phyloP scores from a whole-genome alignment of 495 filamentous ascomycete genomes.

The Xylaria nigripes region DNA sequence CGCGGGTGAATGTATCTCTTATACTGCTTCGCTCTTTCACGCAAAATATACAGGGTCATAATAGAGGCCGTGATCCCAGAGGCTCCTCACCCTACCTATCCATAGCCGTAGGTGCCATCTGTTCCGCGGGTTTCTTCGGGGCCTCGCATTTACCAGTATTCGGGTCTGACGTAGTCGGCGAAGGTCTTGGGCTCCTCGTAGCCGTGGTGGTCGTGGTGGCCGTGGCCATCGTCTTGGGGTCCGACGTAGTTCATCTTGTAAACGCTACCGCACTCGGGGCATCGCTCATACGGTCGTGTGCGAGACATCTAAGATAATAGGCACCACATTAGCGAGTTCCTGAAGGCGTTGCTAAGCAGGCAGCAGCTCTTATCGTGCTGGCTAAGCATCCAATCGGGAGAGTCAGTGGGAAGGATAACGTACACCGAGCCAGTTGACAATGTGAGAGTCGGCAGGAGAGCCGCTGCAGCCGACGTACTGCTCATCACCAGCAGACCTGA shows the following conservation, averaged over 20 bases:
- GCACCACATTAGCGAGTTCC: constrained; percentile 10
- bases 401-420: constrained; percentile 20
- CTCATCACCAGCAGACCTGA: constrained; percentile 87
- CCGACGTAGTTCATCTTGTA: constrained; percentile 97
- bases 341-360: neutral
- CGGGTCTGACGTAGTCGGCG: constrained; percentile 82
- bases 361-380: neutral
- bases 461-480: constrained; percentile 97
- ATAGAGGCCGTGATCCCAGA: neutral
- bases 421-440: constrained; percentile 83
- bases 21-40: constrained; percentile 12
- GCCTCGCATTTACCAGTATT: constrained; percentile 61
- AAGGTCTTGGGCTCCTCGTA: constrained; percentile 84
- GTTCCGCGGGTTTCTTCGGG: neutral
- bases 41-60: constrained; percentile 20
- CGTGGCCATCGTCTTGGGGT: constrained; percentile 58
- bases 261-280: constrained; percentile 89
- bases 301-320: constrained; percentile 58
- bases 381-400: neutral
- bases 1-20: constrained; percentile 18
- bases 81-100: constrained; percentile 2
- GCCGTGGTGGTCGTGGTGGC: constrained; percentile 47
- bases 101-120: neutral
- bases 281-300: constrained; percentile 84
- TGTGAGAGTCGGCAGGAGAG: constrained; percentile 83